Evolutionary conservation across 208 protist species (phyloP).

Genomic region (Acanthamoeba royreba): DNA sequence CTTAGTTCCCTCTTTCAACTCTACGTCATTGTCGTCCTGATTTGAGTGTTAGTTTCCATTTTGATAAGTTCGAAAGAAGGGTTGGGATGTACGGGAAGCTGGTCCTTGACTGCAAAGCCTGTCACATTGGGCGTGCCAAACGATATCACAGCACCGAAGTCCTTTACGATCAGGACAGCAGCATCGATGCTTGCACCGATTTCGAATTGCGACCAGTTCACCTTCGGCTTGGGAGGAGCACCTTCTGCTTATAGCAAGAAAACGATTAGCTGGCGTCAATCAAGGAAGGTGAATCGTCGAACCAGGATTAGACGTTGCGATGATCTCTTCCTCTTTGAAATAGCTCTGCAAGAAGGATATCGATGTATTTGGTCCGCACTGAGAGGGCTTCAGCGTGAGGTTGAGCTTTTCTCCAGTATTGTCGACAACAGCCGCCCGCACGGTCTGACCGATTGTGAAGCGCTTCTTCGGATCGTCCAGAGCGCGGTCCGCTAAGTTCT

Average conservation of each 20-base stretch:
- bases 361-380: slow-evolving; percentile 29
- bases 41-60: too few species aligned
- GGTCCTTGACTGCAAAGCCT: slow-evolving; percentile 44
- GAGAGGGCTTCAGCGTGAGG: slow-evolving; percentile 28
- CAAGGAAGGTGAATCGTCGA: too few species aligned
- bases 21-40: too few species aligned
- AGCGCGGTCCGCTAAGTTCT: slow-evolving; percentile 8
- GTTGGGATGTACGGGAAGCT: background rate
- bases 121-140: background rate
- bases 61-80: too few species aligned
- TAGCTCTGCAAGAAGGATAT: slow-evolving; percentile 42
- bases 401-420: slow-evolving; percentile 26
- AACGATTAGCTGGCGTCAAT: background rate
- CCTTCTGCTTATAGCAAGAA: background rate
- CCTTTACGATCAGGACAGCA: slow-evolving; percentile 41
- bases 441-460: slow-evolving; percentile 16
- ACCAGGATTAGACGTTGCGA: background rate
- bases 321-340: slow-evolving; percentile 31
- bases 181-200: slow-evolving; percentile 18
- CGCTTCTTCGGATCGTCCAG: slow-evolving; percentile 5
- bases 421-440: background rate
- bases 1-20: slow-evolving; percentile 1
- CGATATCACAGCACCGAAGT: slow-evolving; percentile 35
- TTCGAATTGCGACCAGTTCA: background rate
- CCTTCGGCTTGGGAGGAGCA: slow-evolving; percentile 13